Percentiles rank a stretch among this genome's conserved stretches.
These are phyloP conservation scores for Coffea canephora DNA, from an alignment of 257 asterid species.

Conservation along the genomic window DNA sequence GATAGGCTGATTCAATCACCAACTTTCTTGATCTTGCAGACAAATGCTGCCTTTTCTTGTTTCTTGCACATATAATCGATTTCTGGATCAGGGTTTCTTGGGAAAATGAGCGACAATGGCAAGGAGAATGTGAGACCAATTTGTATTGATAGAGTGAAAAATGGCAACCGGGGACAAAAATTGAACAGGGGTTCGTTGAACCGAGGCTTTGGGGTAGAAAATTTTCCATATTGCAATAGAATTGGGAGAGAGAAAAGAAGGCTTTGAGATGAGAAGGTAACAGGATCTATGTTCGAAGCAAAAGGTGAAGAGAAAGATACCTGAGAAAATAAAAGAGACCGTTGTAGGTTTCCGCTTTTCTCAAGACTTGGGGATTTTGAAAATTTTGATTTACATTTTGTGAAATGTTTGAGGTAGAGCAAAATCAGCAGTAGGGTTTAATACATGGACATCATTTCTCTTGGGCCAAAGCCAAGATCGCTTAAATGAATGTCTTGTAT, in stretches of 20 bases:
- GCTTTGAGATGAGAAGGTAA: neutral
- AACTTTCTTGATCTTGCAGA: slow-evolving; percentile 45
- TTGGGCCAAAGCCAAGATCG: no score
- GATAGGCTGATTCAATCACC: slow-evolving; percentile 53
- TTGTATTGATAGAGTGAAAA: neutral
- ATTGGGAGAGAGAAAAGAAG: neutral
- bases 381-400: no score
- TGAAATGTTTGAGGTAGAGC: no score
- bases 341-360: no score
- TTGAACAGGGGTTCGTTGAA: neutral
- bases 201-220: neutral
- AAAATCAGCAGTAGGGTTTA: no score
- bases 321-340: no score
- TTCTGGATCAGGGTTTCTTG: slow-evolving; percentile 19
- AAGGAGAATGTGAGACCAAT: slow-evolving; percentile 2
- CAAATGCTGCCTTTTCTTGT: slow-evolving; percentile 37
- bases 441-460: no score
- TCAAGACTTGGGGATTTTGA: no score
- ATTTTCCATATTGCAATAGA: neutral
- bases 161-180: neutral
- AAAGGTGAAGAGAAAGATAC: no score
- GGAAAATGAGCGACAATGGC: neutral
- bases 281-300: no score
- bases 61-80: slow-evolving; percentile 42
- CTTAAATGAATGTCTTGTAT: no score